Evolutionary conservation across 164 flowering plant species (phyloP).

Genomic region (Dillenia suffruticosa): DNA sequence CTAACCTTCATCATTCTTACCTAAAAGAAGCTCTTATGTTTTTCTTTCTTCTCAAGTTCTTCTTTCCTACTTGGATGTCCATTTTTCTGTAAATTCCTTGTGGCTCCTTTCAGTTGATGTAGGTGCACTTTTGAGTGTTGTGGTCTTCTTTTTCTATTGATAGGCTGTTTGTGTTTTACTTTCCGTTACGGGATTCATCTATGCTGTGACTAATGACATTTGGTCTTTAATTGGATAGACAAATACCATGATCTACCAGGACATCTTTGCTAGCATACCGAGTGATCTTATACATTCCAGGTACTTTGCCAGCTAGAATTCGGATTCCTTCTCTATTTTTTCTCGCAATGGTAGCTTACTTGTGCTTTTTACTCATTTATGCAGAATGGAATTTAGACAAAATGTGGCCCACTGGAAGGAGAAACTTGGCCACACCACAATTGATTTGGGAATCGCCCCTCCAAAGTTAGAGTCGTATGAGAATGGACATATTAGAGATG

Average conservation of each 20-base stretch:
- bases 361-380: background rate
- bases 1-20: too few relatives aligned
- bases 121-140: too few relatives aligned
- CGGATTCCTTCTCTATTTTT: background rate
- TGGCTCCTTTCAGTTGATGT: too few relatives aligned
- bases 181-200: too few relatives aligned
- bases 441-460: constrained; percentile 94
- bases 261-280: constrained; percentile 89
- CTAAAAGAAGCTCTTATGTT: too few relatives aligned
- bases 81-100: too few relatives aligned
- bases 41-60: too few relatives aligned
- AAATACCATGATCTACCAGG: constrained; percentile 83
- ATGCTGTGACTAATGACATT: background rate
- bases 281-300: constrained; percentile 87
- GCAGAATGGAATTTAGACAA: constrained; percentile 76
- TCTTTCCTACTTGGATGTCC: too few relatives aligned
- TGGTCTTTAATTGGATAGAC: constrained; percentile 38
- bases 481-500: constrained; percentile 53
- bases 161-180: too few relatives aligned
- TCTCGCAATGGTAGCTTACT: background rate
- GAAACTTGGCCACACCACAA: constrained; percentile 78
- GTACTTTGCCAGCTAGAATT: constrained; percentile 24
- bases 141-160: too few relatives aligned
- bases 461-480: constrained; percentile 55
- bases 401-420: constrained; percentile 69